Percentiles rank a stretch among this genome's conserved stretches.
Evolutionary conservation across 2,329 filamentous ascomycete species (phyloP).

Genomic region (Westerdykella aurantiaca): DNA sequence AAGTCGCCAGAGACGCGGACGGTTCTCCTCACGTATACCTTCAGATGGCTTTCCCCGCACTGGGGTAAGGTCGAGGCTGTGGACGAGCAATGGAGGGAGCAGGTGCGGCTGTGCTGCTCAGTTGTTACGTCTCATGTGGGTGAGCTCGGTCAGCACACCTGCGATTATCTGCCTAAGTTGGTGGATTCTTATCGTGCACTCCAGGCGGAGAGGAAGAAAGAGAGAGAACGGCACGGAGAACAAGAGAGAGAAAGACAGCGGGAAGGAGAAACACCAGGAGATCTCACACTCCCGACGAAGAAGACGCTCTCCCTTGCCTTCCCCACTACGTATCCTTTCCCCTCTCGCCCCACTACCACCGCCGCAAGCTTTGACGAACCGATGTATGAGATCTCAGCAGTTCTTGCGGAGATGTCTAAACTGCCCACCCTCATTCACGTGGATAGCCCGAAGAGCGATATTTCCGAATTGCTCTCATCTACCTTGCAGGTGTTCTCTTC

Average conservation of each 20-base stretch:
- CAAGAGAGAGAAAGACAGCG: too few species aligned
- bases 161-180: constrained; percentile 84
- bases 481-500: constrained; percentile 81
- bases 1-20: constrained; percentile 68
- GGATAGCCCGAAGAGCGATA: constrained; percentile 67
- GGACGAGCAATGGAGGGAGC: constrained; percentile 83
- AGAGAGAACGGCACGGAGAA: background rate
- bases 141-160: constrained; percentile 71
- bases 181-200: constrained; percentile 83
- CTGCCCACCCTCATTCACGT: constrained; percentile 68
- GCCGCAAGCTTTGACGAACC: constrained; percentile 72
- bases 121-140: constrained; percentile 82
- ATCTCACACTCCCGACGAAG: constrained; percentile 44
- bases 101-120: constrained; percentile 88
- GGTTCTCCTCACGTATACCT: constrained; percentile 71
- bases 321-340: constrained; percentile 84
- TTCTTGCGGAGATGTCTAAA: constrained; percentile 76
- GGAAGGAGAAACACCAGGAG: constrained; percentile 40
- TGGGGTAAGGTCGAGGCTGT: constrained; percentile 74
- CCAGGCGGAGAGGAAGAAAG: constrained; percentile 40
- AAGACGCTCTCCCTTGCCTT: constrained; percentile 77
- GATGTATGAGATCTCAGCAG: constrained; percentile 79
- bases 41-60: constrained; percentile 86
- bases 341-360: constrained; percentile 59
- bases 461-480: constrained; percentile 69